Evolutionary conservation across 164 flowering plant genomes (phyloP).

Genomic region (Protea cynaroides): DNA sequence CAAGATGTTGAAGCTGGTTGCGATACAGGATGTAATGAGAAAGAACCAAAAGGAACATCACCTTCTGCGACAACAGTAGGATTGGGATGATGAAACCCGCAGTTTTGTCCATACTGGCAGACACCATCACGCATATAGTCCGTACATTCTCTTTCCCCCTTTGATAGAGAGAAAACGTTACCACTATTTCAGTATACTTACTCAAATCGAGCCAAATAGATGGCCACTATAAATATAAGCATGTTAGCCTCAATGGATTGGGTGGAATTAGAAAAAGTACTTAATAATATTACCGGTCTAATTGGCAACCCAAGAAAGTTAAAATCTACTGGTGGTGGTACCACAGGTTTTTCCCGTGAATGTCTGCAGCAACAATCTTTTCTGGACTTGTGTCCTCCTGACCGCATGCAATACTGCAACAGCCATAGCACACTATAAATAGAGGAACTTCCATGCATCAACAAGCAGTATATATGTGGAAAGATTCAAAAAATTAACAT

Average conservation of each 20-base stretch:
- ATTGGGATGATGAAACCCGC: constrained; percentile 95
- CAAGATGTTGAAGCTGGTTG: constrained; percentile 44
- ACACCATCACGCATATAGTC: constrained; percentile 89
- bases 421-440: constrained; percentile 4
- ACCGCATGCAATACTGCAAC: constrained; percentile 67
- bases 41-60: constrained; percentile 43
- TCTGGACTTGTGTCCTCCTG: constrained; percentile 83
- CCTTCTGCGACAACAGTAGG: constrained; percentile 47
- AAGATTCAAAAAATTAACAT: not conserved
- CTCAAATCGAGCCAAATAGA: not conserved
- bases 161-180: constrained; percentile 8
- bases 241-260: not conserved
- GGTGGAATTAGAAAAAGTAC: not conserved
- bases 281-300: constrained; percentile 51
- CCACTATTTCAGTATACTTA: constrained; percentile 1
- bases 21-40: constrained; percentile 33
- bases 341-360: constrained; percentile 10
- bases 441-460: not conserved
- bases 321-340: constrained; percentile 34
- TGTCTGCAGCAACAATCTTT: constrained; percentile 70
- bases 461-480: too few species aligned
- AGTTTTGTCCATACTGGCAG: constrained; percentile 76
- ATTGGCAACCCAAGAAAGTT: constrained; percentile 88
- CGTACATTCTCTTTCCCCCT: constrained; percentile 92
- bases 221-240: not conserved